Evolutionary conservation across 106 monocot genomes (phyloP), one percentile per base, ranked within the genome.

Genomic region (Vanilla planifolia): DNA sequence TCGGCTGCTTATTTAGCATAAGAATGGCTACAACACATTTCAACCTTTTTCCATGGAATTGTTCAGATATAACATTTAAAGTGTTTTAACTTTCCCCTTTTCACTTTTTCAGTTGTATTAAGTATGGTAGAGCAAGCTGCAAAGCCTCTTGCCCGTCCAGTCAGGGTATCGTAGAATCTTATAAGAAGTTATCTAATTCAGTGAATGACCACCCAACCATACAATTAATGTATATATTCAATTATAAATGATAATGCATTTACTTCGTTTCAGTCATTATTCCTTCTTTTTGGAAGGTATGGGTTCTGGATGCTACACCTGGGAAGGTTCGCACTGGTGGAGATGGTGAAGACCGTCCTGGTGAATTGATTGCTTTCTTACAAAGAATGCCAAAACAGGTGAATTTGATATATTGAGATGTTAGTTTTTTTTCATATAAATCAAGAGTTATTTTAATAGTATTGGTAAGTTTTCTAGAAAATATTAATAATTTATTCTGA

Each of bases 81-180:
- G 16, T 30, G 26, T 50, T n/a, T n/a, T 53, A 53, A 15, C 1
- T 53, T 20, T 32, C n/a, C 35, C 35, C 8, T 34, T 57, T 9
- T 57, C 28, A 10, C 21, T 8, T 21, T 17, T 60, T 67, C 53
- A 89, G 94, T 86, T 71, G 89, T 80, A n/a, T 58, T 95, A 48
- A 95, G 94, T 69, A 96, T 96, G 96, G 79, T 87, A 72, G 87
- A 96, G 59, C 96, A 96, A 79, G 96, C 96, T 63, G 96, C 96
- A 61, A 96, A 96, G 73, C 96, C 96, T 67, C 81, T 96, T 75
- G 96, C 96, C 61, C 75, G 96, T 33, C 96, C 91, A 63, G 91
- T 91, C 42, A 78, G 62, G 77, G 96, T 96, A 81, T 73, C 67
- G 26, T 4, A 33, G 3, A 16, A 33, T 39, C 61, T 5, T 57